A percentile compares a stretch with the other conserved stretches of the same genome.
These are phyloP conservation scores for Phaeosphaeria sp. DNA, from an alignment of 2,329 filamentous ascomycete species.

Conservation along the genomic window DNA sequence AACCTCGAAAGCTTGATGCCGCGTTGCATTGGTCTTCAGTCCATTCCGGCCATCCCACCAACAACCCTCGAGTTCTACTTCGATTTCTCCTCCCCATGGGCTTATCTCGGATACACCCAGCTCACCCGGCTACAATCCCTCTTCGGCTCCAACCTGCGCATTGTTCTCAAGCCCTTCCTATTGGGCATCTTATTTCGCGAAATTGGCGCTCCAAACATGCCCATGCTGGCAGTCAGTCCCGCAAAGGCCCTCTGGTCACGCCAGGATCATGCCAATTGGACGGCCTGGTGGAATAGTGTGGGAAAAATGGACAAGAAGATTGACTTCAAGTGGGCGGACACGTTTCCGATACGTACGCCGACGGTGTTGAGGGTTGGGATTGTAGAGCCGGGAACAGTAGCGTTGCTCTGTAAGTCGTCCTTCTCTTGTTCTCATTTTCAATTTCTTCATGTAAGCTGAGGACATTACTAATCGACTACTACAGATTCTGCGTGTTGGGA, in stretches of 20 bases:
- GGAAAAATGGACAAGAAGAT: conserved; percentile 30
- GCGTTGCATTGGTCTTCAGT: conserved; percentile 17
- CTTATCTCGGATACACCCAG: conserved; percentile 44
- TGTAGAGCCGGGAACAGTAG: conserved; percentile 29
- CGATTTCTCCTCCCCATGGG: conserved; percentile 46
- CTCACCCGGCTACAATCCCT: conserved; percentile 32
- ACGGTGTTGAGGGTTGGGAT: conserved; percentile 40
- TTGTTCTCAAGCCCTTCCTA: conserved; percentile 42
- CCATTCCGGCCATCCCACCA: conserved; percentile 6
- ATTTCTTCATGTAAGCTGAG: too few species aligned
- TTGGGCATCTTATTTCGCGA: conserved; percentile 44
- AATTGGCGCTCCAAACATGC: conserved; percentile 44
- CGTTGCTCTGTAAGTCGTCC: conserved; percentile 31
- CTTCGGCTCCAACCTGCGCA: conserved; percentile 28
- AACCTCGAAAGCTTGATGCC: conserved; percentile 32
- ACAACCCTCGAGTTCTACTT: conserved; percentile 43
- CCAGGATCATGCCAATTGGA: conserved; percentile 44
- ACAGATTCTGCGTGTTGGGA: conserved; percentile 44
- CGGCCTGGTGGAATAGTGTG: conserved; percentile 41
- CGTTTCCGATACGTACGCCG: conserved; percentile 44
- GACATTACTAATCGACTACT: not conserved
- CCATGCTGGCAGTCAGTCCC: conserved; percentile 29
- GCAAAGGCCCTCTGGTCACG: conserved; percentile 35
- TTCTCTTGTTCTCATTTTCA: not conserved
- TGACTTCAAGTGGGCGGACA: conserved; percentile 38